Evolutionary conservation across 768 basidiomycete genomes (phyloP).

Genomic region (Neoboletus subvelutipes): DNA sequence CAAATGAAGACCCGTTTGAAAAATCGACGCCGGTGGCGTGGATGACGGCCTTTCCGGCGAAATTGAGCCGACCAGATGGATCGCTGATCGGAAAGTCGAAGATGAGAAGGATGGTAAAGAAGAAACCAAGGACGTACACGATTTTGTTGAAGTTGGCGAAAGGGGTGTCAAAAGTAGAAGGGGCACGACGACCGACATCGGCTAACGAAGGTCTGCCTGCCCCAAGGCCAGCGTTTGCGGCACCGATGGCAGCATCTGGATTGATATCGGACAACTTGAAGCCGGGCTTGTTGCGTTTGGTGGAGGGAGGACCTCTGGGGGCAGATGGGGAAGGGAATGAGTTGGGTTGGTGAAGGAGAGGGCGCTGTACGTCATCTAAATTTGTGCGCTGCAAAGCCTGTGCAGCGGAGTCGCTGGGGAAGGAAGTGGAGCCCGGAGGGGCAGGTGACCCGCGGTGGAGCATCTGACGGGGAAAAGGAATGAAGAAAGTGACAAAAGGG

Average conservation of each 20-base stretch:
- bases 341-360: slow-evolving; percentile 34
- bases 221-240: slow-evolving; percentile 68
- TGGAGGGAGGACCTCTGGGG: slow-evolving; percentile 35
- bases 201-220: slow-evolving; percentile 58
- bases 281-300: slow-evolving; percentile 48
- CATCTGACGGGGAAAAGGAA: slow-evolving; percentile 39
- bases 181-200: slow-evolving; percentile 36
- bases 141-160: slow-evolving; percentile 94
- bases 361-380: slow-evolving; percentile 28
- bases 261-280: slow-evolving; percentile 68
- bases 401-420: slow-evolving; percentile 42
- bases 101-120: slow-evolving; percentile 6
- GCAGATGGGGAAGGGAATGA: slow-evolving; percentile 36
- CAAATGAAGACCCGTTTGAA: slow-evolving; percentile 83
- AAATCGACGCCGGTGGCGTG: slow-evolving; percentile 90
- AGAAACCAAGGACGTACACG: slow-evolving; percentile 58
- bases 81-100: slow-evolving; percentile 52
- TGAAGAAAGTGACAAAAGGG: slow-evolving; percentile 8
- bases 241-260: slow-evolving; percentile 49
- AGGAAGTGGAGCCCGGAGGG: slow-evolving; percentile 26
- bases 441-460: slow-evolving; percentile 40
- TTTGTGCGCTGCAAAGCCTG: slow-evolving; percentile 40
- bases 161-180: slow-evolving; percentile 61
- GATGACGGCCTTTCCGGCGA: slow-evolving; percentile 88
- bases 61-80: slow-evolving; percentile 94